These are phyloP conservation scores for Pseudoturritis turrita DNA, from an alignment of 345 rosid genomes.

Conservation along the genomic window DNA sequence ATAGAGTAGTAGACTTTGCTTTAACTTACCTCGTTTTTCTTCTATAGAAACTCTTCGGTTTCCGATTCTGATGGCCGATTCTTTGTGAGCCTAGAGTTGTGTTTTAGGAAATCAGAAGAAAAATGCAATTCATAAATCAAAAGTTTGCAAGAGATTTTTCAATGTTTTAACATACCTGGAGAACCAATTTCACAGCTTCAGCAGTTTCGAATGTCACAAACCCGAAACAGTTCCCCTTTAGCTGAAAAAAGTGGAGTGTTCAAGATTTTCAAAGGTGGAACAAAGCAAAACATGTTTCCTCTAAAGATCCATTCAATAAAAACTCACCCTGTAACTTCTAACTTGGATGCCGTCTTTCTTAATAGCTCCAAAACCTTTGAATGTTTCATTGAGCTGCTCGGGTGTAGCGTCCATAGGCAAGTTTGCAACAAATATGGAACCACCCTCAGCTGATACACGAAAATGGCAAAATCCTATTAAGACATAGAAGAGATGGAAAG, in stretches of 20 bases:
- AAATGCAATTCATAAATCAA: background rate
- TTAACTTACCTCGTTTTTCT: slow-evolving; percentile 61
- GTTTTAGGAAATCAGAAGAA: background rate
- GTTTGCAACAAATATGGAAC: slow-evolving; percentile 31
- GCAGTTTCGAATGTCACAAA: slow-evolving; percentile 76
- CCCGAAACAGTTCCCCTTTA: slow-evolving; percentile 58
- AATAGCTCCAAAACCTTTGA: slow-evolving; percentile 28
- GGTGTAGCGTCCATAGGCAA: slow-evolving; percentile 35
- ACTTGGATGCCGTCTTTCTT: slow-evolving; percentile 32
- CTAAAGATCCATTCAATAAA: background rate
- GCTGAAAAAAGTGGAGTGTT: slow-evolving; percentile 21
- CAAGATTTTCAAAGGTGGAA: no score
- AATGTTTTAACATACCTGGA: slow-evolving; percentile 41
- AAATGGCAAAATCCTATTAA: background rate
- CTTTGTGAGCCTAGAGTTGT: slow-evolving; percentile 39
- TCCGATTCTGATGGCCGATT: slow-evolving; percentile 49
- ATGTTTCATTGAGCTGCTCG: slow-evolving; percentile 30
- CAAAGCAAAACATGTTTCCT: background rate
- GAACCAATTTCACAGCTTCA: slow-evolving; percentile 55
- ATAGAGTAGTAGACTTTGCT: background rate
- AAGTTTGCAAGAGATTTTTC: background rate
- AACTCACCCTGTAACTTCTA: slow-evolving; percentile 33
- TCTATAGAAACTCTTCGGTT: slow-evolving; percentile 64
- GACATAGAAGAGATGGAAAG: background rate
- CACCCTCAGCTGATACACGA: slow-evolving; percentile 10